phyloP scores from a whole-genome alignment of 768 basidiomycete genomes.

The Boletus subcaerulescens region DNA sequence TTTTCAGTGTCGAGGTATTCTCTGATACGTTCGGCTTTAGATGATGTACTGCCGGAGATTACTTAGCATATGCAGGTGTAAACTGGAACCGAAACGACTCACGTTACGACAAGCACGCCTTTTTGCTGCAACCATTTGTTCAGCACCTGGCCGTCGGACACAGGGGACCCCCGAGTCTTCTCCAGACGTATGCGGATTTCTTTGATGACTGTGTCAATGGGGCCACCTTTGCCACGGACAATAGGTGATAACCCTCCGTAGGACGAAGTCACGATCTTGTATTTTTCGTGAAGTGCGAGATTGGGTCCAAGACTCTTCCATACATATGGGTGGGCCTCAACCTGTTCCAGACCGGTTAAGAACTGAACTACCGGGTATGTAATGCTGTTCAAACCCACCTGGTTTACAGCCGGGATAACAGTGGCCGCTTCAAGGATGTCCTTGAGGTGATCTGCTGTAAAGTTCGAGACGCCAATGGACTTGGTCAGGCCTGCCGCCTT shows the following conservation, averaged over 20 bases:
- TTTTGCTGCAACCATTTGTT: constrained; percentile 31
- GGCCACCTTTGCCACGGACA: constrained; percentile 34
- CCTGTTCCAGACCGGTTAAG: constrained; percentile 24
- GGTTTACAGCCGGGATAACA: constrained; percentile 51
- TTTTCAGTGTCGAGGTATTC: constrained; percentile 33
- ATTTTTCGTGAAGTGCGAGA: constrained; percentile 34
- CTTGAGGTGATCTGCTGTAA: constrained; percentile 40
- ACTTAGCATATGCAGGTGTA: not conserved
- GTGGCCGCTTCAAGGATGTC: constrained; percentile 43
- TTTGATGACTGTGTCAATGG: constrained; percentile 38
- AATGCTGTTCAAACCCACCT: constrained; percentile 31
- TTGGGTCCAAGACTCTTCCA: constrained; percentile 39
- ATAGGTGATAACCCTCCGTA: constrained; percentile 42
- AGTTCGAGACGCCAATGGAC: constrained; percentile 58
- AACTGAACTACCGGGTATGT: not conserved
- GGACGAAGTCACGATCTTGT: constrained; percentile 39
- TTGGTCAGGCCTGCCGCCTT: constrained; percentile 40
- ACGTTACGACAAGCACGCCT: constrained; percentile 32
- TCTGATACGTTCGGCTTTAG: constrained; percentile 30
- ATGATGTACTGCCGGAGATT: constrained; percentile 27
- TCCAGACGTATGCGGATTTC: constrained; percentile 32
- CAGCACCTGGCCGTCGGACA: constrained; percentile 30
- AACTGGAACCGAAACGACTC: not conserved
- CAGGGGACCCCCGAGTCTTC: constrained; percentile 21
- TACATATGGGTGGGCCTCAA: constrained; percentile 56